These are phyloP conservation scores for Tuber melanosporum DNA, from an alignment of 495 filamentous ascomycete species.

Conservation along the genomic window DNA sequence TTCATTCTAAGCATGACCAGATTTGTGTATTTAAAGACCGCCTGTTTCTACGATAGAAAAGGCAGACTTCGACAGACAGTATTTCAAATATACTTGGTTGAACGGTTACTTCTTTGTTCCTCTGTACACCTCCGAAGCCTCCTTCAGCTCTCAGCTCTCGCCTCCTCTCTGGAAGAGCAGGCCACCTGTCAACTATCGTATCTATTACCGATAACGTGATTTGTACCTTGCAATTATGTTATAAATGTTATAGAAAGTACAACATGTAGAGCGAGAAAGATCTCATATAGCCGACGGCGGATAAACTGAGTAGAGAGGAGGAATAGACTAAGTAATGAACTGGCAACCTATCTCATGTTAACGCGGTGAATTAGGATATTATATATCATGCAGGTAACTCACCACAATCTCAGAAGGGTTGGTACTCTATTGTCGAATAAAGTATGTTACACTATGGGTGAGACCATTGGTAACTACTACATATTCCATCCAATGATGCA, in stretches of 20 bases:
- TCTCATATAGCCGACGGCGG: constrained; percentile 13
- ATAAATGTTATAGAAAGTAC: constrained; percentile 9
- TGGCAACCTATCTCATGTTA: constrained; percentile 15
- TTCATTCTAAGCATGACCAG: too few species aligned
- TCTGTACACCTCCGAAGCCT: too few species aligned
- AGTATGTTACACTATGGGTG: constrained; percentile 23
- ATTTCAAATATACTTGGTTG: too few species aligned
- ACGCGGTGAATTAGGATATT: constrained; percentile 18
- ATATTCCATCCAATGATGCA: constrained; percentile 35
- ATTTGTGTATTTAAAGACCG: too few species aligned
- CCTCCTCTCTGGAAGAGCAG: too few species aligned
- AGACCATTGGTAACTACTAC: constrained; percentile 34
- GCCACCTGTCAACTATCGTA: too few species aligned
- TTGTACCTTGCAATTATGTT: constrained; percentile 18
- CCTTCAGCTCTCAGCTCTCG: too few species aligned
- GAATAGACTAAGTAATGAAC: constrained; percentile 15
- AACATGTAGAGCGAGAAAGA: constrained; percentile 19
- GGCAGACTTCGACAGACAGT: too few species aligned
- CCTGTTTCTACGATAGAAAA: too few species aligned
- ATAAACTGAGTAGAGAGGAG: constrained; percentile 19
- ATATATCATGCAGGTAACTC: constrained; percentile 3
- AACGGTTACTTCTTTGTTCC: too few species aligned
- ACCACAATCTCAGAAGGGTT: constrained; percentile 22
- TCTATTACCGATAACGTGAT: too few species aligned
- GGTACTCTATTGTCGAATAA: constrained; percentile 3